A percentile compares a stretch with the other conserved stretches of the same genome.
Evolutionary conservation across 805 yeast species (phyloP).

Genomic region (Wickerhamiella allomyrinae): DNA sequence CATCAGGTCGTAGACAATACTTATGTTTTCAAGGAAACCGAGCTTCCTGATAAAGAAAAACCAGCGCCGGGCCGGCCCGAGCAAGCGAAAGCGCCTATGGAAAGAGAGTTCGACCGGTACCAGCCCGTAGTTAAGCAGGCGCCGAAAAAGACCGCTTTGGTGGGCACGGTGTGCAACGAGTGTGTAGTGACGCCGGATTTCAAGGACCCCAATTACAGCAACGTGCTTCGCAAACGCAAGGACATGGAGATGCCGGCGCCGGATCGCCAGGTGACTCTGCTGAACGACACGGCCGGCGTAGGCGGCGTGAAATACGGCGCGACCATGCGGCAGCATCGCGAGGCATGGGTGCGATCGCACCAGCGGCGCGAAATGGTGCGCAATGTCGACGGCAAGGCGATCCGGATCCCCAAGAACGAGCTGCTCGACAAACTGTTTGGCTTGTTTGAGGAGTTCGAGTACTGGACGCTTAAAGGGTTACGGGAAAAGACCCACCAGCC

Average conservation of each 20-base stretch:
- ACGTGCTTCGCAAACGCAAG: slow-evolving; percentile 46
- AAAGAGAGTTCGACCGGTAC: slow-evolving; percentile 5
- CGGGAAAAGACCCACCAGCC: slow-evolving; percentile 93
- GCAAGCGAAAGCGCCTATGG: neutral
- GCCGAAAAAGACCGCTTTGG: slow-evolving; percentile 72
- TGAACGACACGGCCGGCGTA: slow-evolving; percentile 75
- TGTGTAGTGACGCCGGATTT: slow-evolving; percentile 76
- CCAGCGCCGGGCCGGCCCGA: neutral
- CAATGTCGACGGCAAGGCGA: slow-evolving; percentile 71
- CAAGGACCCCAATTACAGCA: slow-evolving; percentile 52
- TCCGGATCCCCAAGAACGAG: slow-evolving; percentile 86
- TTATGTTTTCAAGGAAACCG: slow-evolving; percentile 77
- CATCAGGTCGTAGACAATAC: slow-evolving; percentile 74
- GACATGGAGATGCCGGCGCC: slow-evolving; percentile 28
- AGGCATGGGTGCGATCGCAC: slow-evolving; percentile 14
- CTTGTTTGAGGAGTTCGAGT: slow-evolving; percentile 86
- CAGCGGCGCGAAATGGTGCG: slow-evolving; percentile 22
- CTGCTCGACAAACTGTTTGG: slow-evolving; percentile 76
- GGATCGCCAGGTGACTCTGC: slow-evolving; percentile 51
- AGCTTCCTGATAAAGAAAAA: slow-evolving; percentile 33
- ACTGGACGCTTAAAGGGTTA: slow-evolving; percentile 90
- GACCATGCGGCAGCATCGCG: slow-evolving; percentile 22
- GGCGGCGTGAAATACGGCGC: slow-evolving; percentile 24
- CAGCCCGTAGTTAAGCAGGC: slow-evolving; percentile 25
- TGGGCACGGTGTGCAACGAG: slow-evolving; percentile 85